Conservation (phyloP, 2,329 filamentous ascomycete species). For the Mycosphaerella arachidis region DNA sequence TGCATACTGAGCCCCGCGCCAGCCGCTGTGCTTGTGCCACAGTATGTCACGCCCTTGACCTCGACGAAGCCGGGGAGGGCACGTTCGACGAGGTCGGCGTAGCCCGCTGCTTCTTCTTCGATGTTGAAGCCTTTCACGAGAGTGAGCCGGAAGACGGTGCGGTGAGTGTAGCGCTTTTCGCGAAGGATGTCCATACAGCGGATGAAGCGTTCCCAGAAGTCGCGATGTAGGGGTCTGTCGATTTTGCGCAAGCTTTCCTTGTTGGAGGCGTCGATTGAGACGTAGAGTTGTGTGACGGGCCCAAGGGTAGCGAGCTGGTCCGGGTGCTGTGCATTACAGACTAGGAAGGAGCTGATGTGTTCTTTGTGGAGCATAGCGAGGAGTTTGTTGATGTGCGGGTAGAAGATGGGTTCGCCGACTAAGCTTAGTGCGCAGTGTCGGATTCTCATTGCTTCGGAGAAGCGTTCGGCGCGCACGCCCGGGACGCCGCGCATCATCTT, state of each 20-base stretch:
- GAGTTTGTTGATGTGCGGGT: slow-evolving; percentile 94
- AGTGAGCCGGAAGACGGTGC: slow-evolving; percentile 90
- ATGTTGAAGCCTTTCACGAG: slow-evolving; percentile 98
- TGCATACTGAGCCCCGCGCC: slow-evolving; percentile 90
- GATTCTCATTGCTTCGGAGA: slow-evolving; percentile 87
- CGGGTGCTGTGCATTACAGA: slow-evolving; percentile 96
- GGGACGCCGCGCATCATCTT: slow-evolving; percentile 94
- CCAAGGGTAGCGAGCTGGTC: slow-evolving; percentile 78
- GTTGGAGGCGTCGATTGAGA: slow-evolving; percentile 92
- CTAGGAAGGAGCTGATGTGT: slow-evolving; percentile 87
- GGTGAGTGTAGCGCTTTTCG: slow-evolving; percentile 75
- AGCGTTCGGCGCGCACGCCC: slow-evolving; percentile 85
- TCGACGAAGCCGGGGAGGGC: slow-evolving; percentile 90
- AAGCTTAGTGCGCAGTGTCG: slow-evolving; percentile 87
- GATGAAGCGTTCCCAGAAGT: slow-evolving; percentile 96
- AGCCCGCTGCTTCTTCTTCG: slow-evolving; percentile 85
- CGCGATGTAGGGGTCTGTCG: slow-evolving; percentile 84
- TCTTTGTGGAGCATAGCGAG: slow-evolving; percentile 75
- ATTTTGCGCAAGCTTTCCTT: slow-evolving; percentile 81
- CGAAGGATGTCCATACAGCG: slow-evolving; percentile 84
- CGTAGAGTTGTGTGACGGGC: slow-evolving; percentile 91
- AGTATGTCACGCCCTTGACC: slow-evolving; percentile 95
- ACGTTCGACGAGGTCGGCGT: slow-evolving; percentile 80
- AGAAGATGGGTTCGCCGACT: slow-evolving; percentile 98
- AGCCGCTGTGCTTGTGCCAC: slow-evolving; percentile 79